Conservation (phyloP, 768 basidiomycete species). For the Phylloporus sp. region DNA sequence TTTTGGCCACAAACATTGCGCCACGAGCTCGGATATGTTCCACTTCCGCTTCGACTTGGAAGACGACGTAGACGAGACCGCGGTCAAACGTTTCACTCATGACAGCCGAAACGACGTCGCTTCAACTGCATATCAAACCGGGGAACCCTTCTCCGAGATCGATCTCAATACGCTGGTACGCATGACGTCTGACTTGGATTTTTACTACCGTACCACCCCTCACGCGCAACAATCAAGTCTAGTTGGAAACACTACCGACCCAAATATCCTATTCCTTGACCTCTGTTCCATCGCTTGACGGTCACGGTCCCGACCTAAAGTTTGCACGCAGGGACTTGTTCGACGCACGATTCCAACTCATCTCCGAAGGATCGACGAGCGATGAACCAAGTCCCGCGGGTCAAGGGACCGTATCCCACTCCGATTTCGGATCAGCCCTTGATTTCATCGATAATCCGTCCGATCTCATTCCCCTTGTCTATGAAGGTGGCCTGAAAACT, state of each 20-base stretch:
- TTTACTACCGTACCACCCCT: background rate
- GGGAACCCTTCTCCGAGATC: conserved; percentile 27
- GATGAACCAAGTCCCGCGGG: conserved; percentile 28
- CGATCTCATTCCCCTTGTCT: conserved; percentile 86
- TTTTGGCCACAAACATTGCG: too few species aligned
- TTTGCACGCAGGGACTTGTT: conserved; percentile 84
- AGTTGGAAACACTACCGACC: conserved; percentile 68
- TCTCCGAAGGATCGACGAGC: conserved; percentile 49
- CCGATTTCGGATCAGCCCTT: conserved; percentile 34
- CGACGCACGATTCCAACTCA: conserved; percentile 93
- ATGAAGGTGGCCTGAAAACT: conserved; percentile 95
- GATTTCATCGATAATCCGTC: conserved; percentile 77
- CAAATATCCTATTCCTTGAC: conserved; percentile 80
- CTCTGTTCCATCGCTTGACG: conserved; percentile 40
- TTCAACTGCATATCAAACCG: background rate
- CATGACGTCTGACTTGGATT: conserved; percentile 5
- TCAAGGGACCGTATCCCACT: conserved; percentile 9
- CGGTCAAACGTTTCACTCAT: conserved; percentile 3
- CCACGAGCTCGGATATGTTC: too few species aligned
- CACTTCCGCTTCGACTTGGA: conserved; percentile 56
- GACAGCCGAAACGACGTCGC: background rate
- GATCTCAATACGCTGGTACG: conserved; percentile 30
- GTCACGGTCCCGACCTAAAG: conserved; percentile 19
- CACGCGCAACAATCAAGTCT: conserved; percentile 21
- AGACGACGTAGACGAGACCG: conserved; percentile 33